phyloP scores from a whole-genome alignment of 139 green algal genomes.

The Diplosphaera chodatii region DNA sequence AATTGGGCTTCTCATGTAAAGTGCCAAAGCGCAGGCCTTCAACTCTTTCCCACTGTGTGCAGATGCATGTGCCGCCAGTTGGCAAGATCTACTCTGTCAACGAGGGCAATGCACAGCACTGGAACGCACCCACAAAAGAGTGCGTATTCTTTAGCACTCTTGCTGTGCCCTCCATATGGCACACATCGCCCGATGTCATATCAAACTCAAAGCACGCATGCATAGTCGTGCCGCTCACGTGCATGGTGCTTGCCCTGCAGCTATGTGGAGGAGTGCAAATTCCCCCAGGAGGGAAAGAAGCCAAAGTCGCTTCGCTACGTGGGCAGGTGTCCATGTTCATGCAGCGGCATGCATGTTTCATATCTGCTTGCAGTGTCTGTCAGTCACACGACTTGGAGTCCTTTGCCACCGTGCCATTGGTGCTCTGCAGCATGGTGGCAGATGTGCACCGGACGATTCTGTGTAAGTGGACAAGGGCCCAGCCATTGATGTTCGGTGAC shows the following conservation, averaged over 20 bases:
- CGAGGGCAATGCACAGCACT: slow-evolving; percentile 54
- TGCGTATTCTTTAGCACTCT: too few relatives aligned
- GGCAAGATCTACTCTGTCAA: slow-evolving; percentile 65
- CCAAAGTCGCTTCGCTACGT: slow-evolving; percentile 64
- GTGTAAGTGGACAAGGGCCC: too few relatives aligned
- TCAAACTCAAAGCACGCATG: too few relatives aligned
- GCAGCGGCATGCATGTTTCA: not conserved
- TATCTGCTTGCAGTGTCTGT: not conserved
- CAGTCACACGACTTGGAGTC: not conserved
- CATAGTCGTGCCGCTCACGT: too few relatives aligned
- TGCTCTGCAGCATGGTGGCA: slow-evolving; percentile 53
- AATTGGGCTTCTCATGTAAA: too few relatives aligned
- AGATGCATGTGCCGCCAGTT: slow-evolving; percentile 33
- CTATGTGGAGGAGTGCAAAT: slow-evolving; percentile 59
- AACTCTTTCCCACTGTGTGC: not conserved
- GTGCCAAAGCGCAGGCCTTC: too few relatives aligned
- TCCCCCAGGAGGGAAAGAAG: slow-evolving; percentile 24
- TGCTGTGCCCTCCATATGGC: too few relatives aligned
- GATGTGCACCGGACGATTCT: slow-evolving; percentile 73
- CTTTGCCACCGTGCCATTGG: too few relatives aligned
- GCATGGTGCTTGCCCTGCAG: not conserved
- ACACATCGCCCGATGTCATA: too few relatives aligned
- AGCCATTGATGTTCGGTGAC: too few relatives aligned
- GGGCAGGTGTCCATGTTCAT: slow-evolving; percentile 4
- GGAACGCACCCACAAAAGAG: slow-evolving; percentile 38